phyloP scores from a whole-genome alignment of 352 stramenopile genomes.

The Discostella stelligera region DNA sequence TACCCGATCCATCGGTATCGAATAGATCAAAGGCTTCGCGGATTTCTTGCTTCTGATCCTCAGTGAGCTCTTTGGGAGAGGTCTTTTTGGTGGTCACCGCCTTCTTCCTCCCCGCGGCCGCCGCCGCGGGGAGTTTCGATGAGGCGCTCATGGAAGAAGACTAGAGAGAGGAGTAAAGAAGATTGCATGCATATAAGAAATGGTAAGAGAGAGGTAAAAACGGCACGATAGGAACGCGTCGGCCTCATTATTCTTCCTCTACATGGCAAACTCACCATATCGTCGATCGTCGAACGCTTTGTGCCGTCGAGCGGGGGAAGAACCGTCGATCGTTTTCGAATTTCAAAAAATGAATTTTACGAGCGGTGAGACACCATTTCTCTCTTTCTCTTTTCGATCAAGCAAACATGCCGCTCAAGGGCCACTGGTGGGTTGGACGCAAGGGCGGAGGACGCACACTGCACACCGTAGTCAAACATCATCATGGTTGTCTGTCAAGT shows the following conservation, averaged over 20 bases:
- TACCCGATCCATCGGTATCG: constrained; percentile 92
- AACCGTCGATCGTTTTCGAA: background rate
- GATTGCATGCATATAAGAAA: background rate
- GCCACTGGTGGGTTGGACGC: background rate
- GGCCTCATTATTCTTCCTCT: background rate
- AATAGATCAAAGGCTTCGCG: constrained; percentile 92
- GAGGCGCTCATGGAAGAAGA: background rate
- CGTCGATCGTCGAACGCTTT: background rate
- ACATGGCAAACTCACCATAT: background rate
- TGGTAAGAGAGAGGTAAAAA: background rate
- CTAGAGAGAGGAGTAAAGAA: background rate
- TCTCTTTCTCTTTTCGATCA: background rate
- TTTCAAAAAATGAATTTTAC: background rate
- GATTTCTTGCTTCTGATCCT: constrained; percentile 47
- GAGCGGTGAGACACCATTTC: background rate
- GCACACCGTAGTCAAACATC: no score
- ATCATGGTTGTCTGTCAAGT: no score
- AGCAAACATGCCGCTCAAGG: background rate
- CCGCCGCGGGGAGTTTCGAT: background rate
- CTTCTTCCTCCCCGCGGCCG: background rate
- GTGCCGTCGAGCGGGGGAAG: background rate
- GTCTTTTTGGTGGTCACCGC: constrained; percentile 9
- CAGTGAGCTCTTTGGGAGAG: constrained; percentile 20
- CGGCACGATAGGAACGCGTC: no score
- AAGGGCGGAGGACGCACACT: background rate